These are phyloP conservation scores for Lactarius psammicola DNA, from an alignment of 768 basidiomycete species.

Conservation along the genomic window DNA sequence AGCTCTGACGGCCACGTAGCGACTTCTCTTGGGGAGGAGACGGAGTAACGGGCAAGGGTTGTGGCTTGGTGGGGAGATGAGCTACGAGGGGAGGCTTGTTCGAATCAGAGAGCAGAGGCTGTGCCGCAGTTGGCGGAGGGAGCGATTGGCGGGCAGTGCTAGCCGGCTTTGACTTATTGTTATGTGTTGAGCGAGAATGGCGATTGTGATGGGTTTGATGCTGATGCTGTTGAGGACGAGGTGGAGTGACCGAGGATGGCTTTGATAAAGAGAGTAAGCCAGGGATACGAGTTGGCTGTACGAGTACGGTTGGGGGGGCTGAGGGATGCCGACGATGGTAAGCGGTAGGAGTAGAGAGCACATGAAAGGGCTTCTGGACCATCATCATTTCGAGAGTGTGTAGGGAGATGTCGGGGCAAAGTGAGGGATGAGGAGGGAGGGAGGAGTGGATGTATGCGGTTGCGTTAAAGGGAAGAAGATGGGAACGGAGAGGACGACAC, in stretches of 20 bases:
- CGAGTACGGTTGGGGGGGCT: conserved; percentile 62
- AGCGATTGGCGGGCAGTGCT: conserved; percentile 9
- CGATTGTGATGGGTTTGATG: conserved; percentile 28
- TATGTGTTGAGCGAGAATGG: conserved; percentile 38
- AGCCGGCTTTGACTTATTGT: conserved; percentile 39
- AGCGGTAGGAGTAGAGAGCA: conserved; percentile 34
- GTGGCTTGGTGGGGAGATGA: conserved; percentile 7
- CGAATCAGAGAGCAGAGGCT: conserved; percentile 34
- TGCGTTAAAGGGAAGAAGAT: conserved; percentile 28
- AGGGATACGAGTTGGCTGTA: conserved; percentile 70
- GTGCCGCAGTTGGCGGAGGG: conserved; percentile 30
- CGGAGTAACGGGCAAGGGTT: conserved; percentile 18
- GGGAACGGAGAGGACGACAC: conserved; percentile 18
- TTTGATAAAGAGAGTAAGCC: conserved; percentile 71
- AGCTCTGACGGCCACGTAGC: conserved; percentile 37
- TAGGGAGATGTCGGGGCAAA: conserved; percentile 12
- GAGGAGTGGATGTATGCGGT: conserved; percentile 29
- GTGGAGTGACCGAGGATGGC: conserved; percentile 41
- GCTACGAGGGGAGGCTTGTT: conserved; percentile 36
- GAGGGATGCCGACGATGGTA: conserved; percentile 65
- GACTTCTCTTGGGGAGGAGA: conserved; percentile 33
- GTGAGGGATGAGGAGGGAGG: conserved; percentile 19
- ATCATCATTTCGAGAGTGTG: conserved; percentile 40
- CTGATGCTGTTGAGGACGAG: conserved; percentile 41
- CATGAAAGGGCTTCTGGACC: conserved; percentile 40